phyloP scores from a whole-genome alignment of 257 asterid genomes.

The Solanum stenotomum region DNA sequence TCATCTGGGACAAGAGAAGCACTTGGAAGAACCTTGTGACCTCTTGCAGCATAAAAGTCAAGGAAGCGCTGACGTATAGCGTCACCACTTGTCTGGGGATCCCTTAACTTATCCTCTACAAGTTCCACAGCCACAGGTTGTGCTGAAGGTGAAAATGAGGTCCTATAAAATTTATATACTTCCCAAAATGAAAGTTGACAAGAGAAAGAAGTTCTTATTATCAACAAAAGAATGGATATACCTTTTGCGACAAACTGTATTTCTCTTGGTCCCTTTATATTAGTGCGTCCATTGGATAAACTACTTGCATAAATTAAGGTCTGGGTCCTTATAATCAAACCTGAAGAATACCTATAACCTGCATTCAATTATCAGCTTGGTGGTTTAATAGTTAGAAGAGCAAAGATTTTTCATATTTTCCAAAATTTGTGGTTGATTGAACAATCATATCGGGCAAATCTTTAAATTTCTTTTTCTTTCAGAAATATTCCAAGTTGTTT shows the following conservation, averaged over 20 bases:
- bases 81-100: constrained; percentile 52
- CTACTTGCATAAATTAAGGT: constrained; percentile 21
- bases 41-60: constrained; percentile 71
- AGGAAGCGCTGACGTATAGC: constrained; percentile 76
- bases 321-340: constrained; percentile 20
- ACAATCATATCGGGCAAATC: not conserved
- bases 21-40: constrained; percentile 87
- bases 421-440: not conserved
- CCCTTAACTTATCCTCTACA: constrained; percentile 32
- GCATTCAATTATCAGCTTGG: constrained; percentile 5
- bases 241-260: constrained; percentile 30
- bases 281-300: constrained; percentile 14
- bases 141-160: constrained; percentile 55
- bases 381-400: not conserved
- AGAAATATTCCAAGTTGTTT: not conserved
- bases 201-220: not conserved
- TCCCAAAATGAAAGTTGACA: not conserved
- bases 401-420: not conserved
- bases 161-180: constrained; percentile 4
- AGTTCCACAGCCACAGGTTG: constrained; percentile 60
- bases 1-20: constrained; percentile 96
- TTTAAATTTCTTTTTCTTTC: not conserved
- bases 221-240: constrained; percentile 17
- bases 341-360: constrained; percentile 40
- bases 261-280: constrained; percentile 3